Evolutionary conservation across 2,329 filamentous ascomycete genomes (phyloP), one percentile per base, ranked within the genome.

Genomic region (Ciborinia camelliae): DNA sequence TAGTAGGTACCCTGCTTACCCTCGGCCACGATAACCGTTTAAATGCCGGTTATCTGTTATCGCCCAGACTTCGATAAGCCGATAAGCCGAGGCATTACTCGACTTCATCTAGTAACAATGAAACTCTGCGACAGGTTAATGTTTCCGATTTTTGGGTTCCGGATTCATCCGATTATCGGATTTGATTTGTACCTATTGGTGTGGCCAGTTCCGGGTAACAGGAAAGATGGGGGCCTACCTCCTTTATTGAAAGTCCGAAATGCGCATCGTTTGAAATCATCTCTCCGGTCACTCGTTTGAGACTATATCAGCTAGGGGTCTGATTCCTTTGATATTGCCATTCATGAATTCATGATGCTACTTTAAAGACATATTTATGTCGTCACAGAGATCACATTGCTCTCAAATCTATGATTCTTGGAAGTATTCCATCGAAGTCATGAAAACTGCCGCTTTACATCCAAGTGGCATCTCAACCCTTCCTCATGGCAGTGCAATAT

Each of bases 51-150:
- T 62, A 62, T 62, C 60, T 62, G 43, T 60, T 62, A 62, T 62
- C 60, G 60, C 60, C 60, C 47, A 62, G 50, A 35, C 28, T n/a
- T 37, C 26, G 48, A 47, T 55, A 35, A 43, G 39, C 60, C 26
- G 48, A 47, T 55, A 35, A 43, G 39, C 60, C 60, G 60, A 62
- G 60, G 60, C 51, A 62, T 53, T 51, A 54, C 51, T 54, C 50
- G 39, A 54, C 26, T 6, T 3, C 28, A 39, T 45, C 39, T n/a
- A 47, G 43, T 35, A 50, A 50, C 26, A 10, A 32, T 57, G 53
- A 28, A 4, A 7, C 26, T 20, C 1, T 6, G 9, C 35, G 23
- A 3, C 18, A 30, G 37, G 39, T 8, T 7, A 57, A 12, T n/a
- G 5, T 57, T 30, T 35, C 53, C 10, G 37, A 12, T 10, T 32